phyloP scores from a whole-genome alignment of 495 filamentous ascomycete genomes.

The Penicillium cosmopolitanum region DNA sequence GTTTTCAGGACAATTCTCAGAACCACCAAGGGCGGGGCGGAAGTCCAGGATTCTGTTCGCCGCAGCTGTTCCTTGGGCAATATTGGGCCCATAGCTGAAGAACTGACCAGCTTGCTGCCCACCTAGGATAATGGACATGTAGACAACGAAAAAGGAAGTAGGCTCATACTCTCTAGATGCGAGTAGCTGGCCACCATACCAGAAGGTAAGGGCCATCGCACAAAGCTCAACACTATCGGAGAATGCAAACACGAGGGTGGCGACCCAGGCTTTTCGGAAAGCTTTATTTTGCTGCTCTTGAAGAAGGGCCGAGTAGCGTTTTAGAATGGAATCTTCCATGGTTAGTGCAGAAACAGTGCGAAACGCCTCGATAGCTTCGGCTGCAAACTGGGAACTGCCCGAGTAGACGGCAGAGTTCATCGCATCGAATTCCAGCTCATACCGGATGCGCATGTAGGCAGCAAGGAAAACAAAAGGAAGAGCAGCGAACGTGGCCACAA shows the following conservation, averaged over 20 bases:
- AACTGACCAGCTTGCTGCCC: conserved; percentile 58
- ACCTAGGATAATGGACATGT: conserved; percentile 61
- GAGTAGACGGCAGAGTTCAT: conserved; percentile 61
- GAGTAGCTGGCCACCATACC: conserved; percentile 62
- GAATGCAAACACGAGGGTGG: conserved; percentile 40
- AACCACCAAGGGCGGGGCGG: conserved; percentile 1
- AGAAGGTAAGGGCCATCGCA: conserved; percentile 60
- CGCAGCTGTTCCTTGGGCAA: conserved; percentile 60
- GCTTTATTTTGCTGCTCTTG: conserved; percentile 53
- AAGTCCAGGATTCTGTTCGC: conserved; percentile 55
- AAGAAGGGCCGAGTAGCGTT: conserved; percentile 53
- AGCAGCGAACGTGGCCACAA: conserved; percentile 58
- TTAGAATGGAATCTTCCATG: conserved; percentile 53
- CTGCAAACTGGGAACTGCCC: conserved; percentile 56
- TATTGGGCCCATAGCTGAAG: conserved; percentile 51
- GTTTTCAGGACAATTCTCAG: background rate
- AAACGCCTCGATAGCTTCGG: conserved; percentile 61
- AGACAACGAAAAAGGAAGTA: conserved; percentile 60
- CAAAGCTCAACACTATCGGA: conserved; percentile 51
- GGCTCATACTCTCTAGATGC: conserved; percentile 52
- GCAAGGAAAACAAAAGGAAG: conserved; percentile 58
- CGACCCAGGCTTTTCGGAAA: conserved; percentile 53
- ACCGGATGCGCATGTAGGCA: conserved; percentile 57
- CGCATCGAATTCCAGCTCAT: conserved; percentile 55
- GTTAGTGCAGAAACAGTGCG: conserved; percentile 60